Conservation (phyloP, 164 flowering plant species). For the Vitis amurensis region DNA sequence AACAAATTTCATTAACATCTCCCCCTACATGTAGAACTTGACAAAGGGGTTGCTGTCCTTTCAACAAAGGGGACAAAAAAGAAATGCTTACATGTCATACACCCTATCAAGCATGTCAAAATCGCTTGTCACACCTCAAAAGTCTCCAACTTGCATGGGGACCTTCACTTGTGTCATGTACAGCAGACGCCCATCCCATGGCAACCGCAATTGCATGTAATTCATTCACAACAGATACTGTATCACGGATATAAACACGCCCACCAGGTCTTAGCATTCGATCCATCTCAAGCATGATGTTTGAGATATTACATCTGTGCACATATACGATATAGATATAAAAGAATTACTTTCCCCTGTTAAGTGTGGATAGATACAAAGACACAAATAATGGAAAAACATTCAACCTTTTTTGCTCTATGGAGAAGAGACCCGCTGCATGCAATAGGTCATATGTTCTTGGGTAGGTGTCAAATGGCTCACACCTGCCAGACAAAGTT, state of each 20-base stretch:
- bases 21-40: too few relatives aligned
- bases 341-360: not conserved
- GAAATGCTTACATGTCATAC: not conserved
- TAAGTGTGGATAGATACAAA: not conserved
- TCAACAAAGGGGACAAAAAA: too few relatives aligned
- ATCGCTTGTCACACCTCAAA: slow-evolving; percentile 53
- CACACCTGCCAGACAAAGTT: slow-evolving; percentile 55
- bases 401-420: slow-evolving; percentile 64
- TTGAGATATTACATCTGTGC: slow-evolving; percentile 60
- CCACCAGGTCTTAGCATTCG: slow-evolving; percentile 82
- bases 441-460: slow-evolving; percentile 86
- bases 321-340: not conserved
- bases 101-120: slow-evolving; percentile 12
- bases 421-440: slow-evolving; percentile 76
- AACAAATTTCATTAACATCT: not conserved
- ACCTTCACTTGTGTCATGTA: slow-evolving; percentile 63
- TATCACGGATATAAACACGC: slow-evolving; percentile 64
- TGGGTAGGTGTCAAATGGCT: slow-evolving; percentile 86
- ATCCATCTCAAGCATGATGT: slow-evolving; percentile 85
- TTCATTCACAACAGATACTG: slow-evolving; percentile 41
- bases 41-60: too few relatives aligned
- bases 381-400: not conserved
- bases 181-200: slow-evolving; percentile 57
- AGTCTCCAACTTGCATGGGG: slow-evolving; percentile 65
- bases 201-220: slow-evolving; percentile 50